Percentiles rank a stretch among this genome's conserved stretches.
Conservation (phyloP, 2,329 filamentous ascomycete genomes). For the Parastagonospora avenae region DNA sequence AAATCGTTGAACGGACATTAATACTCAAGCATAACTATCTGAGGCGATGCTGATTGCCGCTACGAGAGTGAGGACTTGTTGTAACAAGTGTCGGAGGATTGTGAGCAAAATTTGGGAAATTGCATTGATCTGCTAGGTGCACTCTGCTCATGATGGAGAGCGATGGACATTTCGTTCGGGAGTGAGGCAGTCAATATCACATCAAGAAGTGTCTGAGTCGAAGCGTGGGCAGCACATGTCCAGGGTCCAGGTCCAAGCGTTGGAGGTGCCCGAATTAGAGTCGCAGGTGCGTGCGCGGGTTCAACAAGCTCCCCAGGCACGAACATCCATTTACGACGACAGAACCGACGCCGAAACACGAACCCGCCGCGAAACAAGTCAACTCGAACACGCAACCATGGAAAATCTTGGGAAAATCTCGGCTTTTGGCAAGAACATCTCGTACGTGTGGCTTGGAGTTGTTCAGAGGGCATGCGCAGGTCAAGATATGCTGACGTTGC, state of each 20-base stretch:
- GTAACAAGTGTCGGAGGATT: too few relatives aligned
- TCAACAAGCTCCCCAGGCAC: slow-evolving; percentile 19
- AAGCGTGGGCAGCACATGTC: neutral
- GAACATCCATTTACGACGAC: slow-evolving; percentile 17
- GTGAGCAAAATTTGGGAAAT: too few relatives aligned
- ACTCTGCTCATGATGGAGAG: too few relatives aligned
- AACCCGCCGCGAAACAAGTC: slow-evolving; percentile 1
- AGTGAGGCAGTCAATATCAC: too few relatives aligned
- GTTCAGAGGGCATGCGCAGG: slow-evolving; percentile 7
- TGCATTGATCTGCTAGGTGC: too few relatives aligned
- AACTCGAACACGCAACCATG: slow-evolving; percentile 53
- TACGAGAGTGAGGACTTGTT: too few relatives aligned
- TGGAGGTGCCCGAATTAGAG: neutral
- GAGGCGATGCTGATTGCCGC: too few relatives aligned
- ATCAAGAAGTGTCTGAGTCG: too few relatives aligned
- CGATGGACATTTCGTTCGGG: too few relatives aligned
- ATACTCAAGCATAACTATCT: too few relatives aligned
- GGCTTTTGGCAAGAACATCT: slow-evolving; percentile 73
- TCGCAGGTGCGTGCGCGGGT: slow-evolving; percentile 9
- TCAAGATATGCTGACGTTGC: slow-evolving; percentile 44
- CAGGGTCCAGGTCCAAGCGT: neutral
- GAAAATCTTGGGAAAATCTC: slow-evolving; percentile 76
- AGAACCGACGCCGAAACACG: slow-evolving; percentile 6
- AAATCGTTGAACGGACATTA: too few relatives aligned
- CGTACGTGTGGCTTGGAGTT: slow-evolving; percentile 52